Percentiles rank a stretch among this genome's conserved stretches.
Evolutionary conservation across 345 rosid genomes (phyloP).

Genomic region (Rubroshorea leprosula): DNA sequence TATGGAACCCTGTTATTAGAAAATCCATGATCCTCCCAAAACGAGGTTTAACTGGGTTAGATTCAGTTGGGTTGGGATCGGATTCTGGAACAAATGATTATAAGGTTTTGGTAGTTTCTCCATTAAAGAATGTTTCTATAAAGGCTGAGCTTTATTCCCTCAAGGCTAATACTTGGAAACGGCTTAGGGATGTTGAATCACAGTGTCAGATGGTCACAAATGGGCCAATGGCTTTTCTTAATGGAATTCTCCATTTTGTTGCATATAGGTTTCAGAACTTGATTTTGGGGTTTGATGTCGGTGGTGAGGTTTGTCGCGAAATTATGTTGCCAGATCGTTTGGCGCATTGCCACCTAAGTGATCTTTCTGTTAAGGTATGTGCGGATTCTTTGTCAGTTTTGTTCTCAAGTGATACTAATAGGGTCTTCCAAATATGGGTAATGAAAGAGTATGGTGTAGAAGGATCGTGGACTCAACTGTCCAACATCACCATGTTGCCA

Average conservation of each 20-base stretch:
- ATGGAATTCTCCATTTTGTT: background rate
- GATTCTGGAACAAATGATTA: background rate
- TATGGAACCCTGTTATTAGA: background rate
- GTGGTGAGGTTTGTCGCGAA: no score
- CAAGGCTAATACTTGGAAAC: background rate
- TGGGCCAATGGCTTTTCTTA: background rate
- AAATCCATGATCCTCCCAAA: background rate
- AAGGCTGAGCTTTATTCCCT: background rate
- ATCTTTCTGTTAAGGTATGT: no score
- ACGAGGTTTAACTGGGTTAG: background rate
- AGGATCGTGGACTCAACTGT: no score
- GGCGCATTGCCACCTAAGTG: no score
- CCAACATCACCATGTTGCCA: no score
- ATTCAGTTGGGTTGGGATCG: background rate
- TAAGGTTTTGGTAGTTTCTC: background rate
- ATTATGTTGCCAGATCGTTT: no score
- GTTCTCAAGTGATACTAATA: no score
- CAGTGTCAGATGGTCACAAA: background rate
- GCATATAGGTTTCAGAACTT: no score
- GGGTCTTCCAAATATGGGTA: no score
- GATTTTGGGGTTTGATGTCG: no score
- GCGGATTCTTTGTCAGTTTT: no score
- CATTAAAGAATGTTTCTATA: background rate
- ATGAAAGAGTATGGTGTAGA: no score
- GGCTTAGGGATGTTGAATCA: background rate